Conservation (phyloP, 495 filamentous ascomycete species). For the Platismatia glauca region DNA sequence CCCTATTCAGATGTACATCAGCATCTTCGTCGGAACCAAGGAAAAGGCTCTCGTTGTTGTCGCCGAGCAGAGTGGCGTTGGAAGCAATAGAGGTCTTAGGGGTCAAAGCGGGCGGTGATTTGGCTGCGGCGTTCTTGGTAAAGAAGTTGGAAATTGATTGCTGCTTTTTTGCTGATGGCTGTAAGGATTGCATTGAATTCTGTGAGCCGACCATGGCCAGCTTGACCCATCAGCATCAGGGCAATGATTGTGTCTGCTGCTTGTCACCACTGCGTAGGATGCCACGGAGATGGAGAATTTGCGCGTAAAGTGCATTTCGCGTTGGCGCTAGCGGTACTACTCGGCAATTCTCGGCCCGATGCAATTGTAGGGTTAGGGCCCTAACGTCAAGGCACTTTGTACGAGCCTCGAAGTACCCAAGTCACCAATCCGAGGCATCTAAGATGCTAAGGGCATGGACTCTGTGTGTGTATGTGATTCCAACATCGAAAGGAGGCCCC, state of each 20-base stretch:
- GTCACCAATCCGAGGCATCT: no score
- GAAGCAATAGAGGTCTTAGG: background rate
- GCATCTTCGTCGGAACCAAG: constrained; percentile 14
- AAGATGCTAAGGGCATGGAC: no score
- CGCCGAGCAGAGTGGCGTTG: background rate
- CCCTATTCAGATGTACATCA: background rate
- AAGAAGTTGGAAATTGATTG: constrained; percentile 85
- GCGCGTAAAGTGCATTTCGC: constrained; percentile 6
- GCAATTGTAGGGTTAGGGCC: no score
- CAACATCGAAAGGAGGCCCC: no score
- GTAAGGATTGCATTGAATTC: constrained; percentile 32
- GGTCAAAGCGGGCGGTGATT: constrained; percentile 10
- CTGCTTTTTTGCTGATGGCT: constrained; percentile 65
- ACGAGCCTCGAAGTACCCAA: no score
- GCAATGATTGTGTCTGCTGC: background rate
- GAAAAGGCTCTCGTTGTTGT: constrained; percentile 18
- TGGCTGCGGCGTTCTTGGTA: constrained; percentile 47
- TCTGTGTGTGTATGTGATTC: no score
- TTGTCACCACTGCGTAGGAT: background rate
- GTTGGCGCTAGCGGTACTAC: background rate
- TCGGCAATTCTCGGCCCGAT: no score
- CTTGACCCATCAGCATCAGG: background rate
- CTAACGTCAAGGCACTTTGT: no score
- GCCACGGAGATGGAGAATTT: background rate
- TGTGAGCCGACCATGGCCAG: constrained; percentile 16